A percentile compares a stretch with the other conserved stretches of the same genome.
phyloP scores from a whole-genome alignment of 768 basidiomycete species.

The Nevesoporus exiguus region DNA sequence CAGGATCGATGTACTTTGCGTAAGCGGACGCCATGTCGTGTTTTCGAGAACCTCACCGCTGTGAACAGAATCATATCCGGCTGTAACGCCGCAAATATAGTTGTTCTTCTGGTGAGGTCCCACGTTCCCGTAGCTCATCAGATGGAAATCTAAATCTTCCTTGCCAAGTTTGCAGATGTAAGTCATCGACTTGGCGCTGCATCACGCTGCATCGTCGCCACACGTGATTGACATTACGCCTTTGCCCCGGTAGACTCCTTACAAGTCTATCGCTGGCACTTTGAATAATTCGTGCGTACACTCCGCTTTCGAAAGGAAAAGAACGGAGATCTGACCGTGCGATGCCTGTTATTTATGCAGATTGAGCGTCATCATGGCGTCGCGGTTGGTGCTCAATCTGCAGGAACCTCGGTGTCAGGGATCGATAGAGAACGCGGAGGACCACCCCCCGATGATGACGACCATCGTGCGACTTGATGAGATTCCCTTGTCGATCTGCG shows the following conservation, averaged over 20 bases:
- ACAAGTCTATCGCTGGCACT: neutral
- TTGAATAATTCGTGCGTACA: constrained; percentile 1
- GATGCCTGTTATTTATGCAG: neutral
- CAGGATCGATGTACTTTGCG: constrained; percentile 21
- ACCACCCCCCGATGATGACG: neutral
- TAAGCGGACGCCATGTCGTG: neutral
- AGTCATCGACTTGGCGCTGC: neutral
- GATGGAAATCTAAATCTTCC: neutral
- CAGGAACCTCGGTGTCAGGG: neutral
- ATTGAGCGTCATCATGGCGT: constrained; percentile 14
- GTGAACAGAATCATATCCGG: constrained; percentile 11
- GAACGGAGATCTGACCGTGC: neutral
- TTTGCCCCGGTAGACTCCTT: neutral
- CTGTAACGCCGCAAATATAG: constrained; percentile 10
- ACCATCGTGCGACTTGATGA: too few relatives aligned
- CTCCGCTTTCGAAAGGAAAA: neutral
- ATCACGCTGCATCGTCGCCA: neutral
- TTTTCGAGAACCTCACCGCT: neutral
- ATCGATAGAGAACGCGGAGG: neutral
- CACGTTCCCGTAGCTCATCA: neutral
- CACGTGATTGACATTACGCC: neutral
- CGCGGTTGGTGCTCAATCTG: constrained; percentile 19
- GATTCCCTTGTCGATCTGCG: neutral
- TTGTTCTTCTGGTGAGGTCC: constrained; percentile 9
- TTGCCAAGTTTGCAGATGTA: constrained; percentile 5